Base-by-base conservation (phyloP, 345 rosid genomes). In the Populus euphratica region DNA sequence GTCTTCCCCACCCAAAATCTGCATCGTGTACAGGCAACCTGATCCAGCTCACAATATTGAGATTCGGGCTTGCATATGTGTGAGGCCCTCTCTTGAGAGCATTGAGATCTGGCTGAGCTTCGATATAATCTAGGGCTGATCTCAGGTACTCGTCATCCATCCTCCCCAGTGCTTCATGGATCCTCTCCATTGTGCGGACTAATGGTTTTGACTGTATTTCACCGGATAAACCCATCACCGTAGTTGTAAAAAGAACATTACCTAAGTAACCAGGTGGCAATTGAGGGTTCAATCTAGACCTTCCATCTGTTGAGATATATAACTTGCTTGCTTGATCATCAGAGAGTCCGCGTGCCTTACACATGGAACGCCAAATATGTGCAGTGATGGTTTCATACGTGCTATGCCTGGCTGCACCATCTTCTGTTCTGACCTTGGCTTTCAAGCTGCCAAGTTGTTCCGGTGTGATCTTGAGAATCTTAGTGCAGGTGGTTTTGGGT, bases 181-280 rank as follows among this genome's bases (percentile, higher is more conserved):
- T 77, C 83, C 83, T 80, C 66, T 83, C 84, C 38, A 69, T 78
- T 9, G 85, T 87, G 64, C 3, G n/a, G 7, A 14, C 38, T 38
- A 90, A 73, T 16, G 69, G 36, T 65, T 90, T 83, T 25, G 70
- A 76, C 31, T 4, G 68, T 12, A 88, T 29, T n/a, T 82, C 88
- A 1, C 83, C 77, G 1, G 83, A 16, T 4, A 10, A 10, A 0
- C 81, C 82, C 25, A 69, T 72, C 0, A 83, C 76, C 2, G 87
- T 77, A 36, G 86, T 77, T 5, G 44, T 77, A 39, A 86, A 87
- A 20, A 87, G 68, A 4, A 74, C 86, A 36, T 88, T 87, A 17
- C 91, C 90, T 2, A 90, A 67, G 76, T 81, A 86, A 27, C 85
- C 76, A 0, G 80, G 61, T 18, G 90, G 88, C 27, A 86, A 61